These are phyloP conservation scores for Corchorus capsularis DNA, from an alignment of 345 rosid species.

Conservation along the genomic window DNA sequence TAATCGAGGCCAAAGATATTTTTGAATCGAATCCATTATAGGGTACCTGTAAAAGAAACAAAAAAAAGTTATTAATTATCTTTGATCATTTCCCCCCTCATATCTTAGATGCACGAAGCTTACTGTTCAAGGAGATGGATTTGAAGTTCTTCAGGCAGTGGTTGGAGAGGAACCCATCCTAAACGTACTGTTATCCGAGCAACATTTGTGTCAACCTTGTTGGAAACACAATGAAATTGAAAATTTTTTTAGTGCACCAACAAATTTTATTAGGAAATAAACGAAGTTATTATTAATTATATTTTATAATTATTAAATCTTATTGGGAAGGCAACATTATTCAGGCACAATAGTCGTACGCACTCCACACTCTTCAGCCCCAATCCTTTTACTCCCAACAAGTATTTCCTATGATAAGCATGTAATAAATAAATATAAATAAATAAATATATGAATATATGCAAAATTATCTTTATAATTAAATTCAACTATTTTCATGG, in stretches of 20 bases:
- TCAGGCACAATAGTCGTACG: constrained; percentile 57
- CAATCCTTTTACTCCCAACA: constrained; percentile 49
- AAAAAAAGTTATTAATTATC: background rate
- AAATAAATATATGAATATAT: background rate
- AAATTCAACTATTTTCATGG: background rate
- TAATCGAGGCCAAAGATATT: constrained; percentile 67
- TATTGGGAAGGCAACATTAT: constrained; percentile 69
- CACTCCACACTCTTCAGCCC: constrained; percentile 82
- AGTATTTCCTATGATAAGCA: constrained; percentile 43
- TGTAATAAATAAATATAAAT: no score
- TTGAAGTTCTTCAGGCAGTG: constrained; percentile 53
- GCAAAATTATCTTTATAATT: background rate
- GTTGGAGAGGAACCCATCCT: constrained; percentile 80
- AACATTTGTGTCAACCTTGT: constrained; percentile 78
- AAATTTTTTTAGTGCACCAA: background rate
- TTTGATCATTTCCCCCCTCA: background rate
- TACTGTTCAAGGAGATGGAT: constrained; percentile 64
- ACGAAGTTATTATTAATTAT: background rate
- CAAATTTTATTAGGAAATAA: background rate
- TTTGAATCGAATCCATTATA: constrained; percentile 55
- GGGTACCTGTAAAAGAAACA: constrained; percentile 52
- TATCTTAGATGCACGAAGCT: background rate
- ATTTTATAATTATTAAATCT: constrained; percentile 3
- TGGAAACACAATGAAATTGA: background rate
- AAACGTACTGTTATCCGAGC: constrained; percentile 70